Percentiles rank a stretch among this genome's conserved stretches.
Evolutionary conservation across 495 filamentous ascomycete genomes (phyloP).

Genomic region (Penicillium canariense): DNA sequence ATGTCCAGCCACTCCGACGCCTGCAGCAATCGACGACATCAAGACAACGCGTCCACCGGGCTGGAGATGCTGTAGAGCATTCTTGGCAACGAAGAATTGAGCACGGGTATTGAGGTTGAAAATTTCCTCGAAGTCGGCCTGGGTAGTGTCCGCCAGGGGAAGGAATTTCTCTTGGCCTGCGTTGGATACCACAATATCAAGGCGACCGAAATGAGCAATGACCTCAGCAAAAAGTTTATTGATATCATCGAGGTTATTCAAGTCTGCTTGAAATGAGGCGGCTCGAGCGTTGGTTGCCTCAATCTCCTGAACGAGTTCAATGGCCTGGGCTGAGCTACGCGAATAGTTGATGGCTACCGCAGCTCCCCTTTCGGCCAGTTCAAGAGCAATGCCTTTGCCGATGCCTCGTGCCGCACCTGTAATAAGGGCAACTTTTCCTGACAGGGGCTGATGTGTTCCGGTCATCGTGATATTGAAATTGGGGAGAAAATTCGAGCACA

Average conservation of each 20-base stretch:
- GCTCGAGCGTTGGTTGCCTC: not conserved
- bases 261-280: not conserved
- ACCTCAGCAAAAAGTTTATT: not conserved
- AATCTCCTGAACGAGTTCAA: not conserved
- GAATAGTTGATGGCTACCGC: not conserved
- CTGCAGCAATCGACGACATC: not conserved
- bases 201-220: not conserved
- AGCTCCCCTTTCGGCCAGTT: not conserved
- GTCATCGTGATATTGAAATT: no score
- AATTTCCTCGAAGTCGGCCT: not conserved
- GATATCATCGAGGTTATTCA: not conserved
- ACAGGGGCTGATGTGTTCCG: no score
- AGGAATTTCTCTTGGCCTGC: not conserved
- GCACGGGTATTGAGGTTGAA: not conserved
- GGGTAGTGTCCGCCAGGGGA: not conserved
- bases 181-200: not conserved
- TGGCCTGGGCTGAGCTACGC: not conserved
- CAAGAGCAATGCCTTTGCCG: not conserved
- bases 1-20: not conserved
- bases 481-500: no score
- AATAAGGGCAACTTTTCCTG: no score
- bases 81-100: not conserved
- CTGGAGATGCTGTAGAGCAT: not conserved
- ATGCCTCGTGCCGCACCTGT: no score
- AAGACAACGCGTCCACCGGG: not conserved